phyloP scores from a whole-genome alignment of 2,329 filamentous ascomycete genomes.

The Colletotrichum sp. region DNA sequence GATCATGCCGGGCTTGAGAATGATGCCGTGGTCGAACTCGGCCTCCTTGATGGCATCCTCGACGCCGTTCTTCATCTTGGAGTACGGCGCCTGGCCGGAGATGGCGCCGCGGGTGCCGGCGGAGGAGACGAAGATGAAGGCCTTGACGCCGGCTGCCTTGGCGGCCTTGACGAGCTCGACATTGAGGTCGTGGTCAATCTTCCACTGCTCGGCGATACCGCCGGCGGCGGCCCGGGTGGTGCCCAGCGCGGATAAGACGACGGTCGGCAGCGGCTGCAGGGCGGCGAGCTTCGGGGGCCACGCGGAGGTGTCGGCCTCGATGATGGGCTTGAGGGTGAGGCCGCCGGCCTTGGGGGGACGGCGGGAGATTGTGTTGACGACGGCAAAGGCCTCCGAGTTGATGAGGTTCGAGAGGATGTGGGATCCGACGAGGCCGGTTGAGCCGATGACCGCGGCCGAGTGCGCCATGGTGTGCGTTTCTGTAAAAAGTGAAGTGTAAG shows the following conservation, averaged over 20 bases:
- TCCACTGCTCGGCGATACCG: constrained; percentile 78
- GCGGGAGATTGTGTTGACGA: constrained; percentile 69
- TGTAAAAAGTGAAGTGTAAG: background rate
- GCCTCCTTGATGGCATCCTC: constrained; percentile 77
- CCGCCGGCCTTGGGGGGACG: constrained; percentile 59
- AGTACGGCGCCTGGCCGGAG: constrained; percentile 49
- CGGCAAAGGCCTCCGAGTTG: constrained; percentile 52
- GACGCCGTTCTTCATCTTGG: constrained; percentile 84
- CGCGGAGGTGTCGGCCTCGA: constrained; percentile 69
- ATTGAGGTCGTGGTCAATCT: constrained; percentile 89
- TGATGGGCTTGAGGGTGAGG: constrained; percentile 61
- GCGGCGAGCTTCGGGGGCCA: constrained; percentile 69
- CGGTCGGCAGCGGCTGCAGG: constrained; percentile 58
- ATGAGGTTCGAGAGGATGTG: constrained; percentile 75
- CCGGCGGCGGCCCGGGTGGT: constrained; percentile 81
- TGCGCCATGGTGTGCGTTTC: constrained; percentile 5
- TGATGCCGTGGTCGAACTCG: constrained; percentile 78
- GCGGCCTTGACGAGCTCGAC: constrained; percentile 78
- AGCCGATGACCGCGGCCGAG: constrained; percentile 55
- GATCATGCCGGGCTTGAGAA: constrained; percentile 77
- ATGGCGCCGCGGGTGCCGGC: constrained; percentile 49
- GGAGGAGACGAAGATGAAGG: constrained; percentile 79
- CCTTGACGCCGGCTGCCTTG: constrained; percentile 71
- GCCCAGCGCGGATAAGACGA: constrained; percentile 80
- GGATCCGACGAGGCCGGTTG: constrained; percentile 73